Base-by-base conservation (phyloP, 73 alveolate species). In the Symbiodinium natans region DNA sequence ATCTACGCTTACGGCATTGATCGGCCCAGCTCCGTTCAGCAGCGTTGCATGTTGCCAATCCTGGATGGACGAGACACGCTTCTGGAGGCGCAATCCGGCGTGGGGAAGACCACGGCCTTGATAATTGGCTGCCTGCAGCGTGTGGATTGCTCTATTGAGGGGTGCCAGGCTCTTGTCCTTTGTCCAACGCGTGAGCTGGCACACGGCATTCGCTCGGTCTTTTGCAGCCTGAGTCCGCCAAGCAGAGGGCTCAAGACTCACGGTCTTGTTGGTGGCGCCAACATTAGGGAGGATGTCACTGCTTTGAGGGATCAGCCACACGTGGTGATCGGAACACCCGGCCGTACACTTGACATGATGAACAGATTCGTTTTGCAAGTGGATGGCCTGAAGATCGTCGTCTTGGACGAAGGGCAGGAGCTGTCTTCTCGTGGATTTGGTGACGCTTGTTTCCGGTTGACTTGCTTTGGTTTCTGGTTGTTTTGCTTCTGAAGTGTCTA, bases 161-260 rank as follows among this genome's bases (percentile, higher is more conserved):
- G 80, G 99, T 98, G 99, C 80, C 99, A 99, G 99, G 99, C 99
- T 38, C 99, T 99, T 98, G 99, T 99, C 34, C 99, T 99, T 52
- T 99, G 99, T 71, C 99, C 99, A 43, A 99, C 99, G 85, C 99
- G 99, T 98, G 99, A 99, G 97, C 99, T 99, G 31, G 99, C 99
- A 2, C 99, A 98, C 73, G 98, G 99, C 95, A 34, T 38, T 19
- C 27, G 46, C 86, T 19, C 17, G 11, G 86, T 75, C 46, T 11
- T 3, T 19, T 0, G 19, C 36, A 10, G 77, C 77, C 1, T 63
- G 34, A 13, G 59, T 6, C 6, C 6, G 6, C 59, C 59, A 6
- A 27, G 25, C 36, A 52, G 68, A 99, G 93, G 98, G 86, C 99
- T 99, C 36, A 11, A 83, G 92, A 27, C 74, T 34, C 77, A 43